Evolutionary conservation across 2,329 filamentous ascomycete genomes (phyloP).

Genomic region (Alternaria panax): DNA sequence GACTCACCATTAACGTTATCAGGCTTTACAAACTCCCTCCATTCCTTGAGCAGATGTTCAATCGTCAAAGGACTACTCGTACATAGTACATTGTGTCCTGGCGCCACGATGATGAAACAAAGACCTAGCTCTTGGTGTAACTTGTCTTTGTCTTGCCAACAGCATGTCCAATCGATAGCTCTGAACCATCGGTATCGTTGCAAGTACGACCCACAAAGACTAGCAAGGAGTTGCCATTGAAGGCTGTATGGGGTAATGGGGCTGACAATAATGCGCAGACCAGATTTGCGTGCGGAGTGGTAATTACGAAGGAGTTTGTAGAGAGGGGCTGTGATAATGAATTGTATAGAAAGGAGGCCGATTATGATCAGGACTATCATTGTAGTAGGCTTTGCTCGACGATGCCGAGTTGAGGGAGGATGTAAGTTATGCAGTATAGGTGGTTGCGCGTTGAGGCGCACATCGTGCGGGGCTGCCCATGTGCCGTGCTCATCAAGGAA

Average conservation of each 20-base stretch:
- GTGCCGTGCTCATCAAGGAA: neutral
- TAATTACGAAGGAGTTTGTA: conserved; percentile 25
- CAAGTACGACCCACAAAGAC: conserved; percentile 1
- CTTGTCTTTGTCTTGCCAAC: conserved; percentile 23
- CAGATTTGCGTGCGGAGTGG: conserved; percentile 17
- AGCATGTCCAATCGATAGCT: conserved; percentile 22
- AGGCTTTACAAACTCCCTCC: conserved; percentile 34
- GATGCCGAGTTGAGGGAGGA: neutral
- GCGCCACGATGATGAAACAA: conserved; percentile 26
- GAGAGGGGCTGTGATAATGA: conserved; percentile 1
- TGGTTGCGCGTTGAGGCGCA: neutral
- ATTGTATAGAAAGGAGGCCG: conserved; percentile 3
- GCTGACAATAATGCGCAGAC: conserved; percentile 22
- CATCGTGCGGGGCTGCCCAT: neutral
- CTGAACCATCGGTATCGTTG: conserved; percentile 22
- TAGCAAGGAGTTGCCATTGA: conserved; percentile 17
- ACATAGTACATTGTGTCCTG: conserved; percentile 21
- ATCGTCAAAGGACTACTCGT: conserved; percentile 26
- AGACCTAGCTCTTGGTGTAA: conserved; percentile 22
- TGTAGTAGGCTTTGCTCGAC: neutral
- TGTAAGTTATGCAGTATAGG: neutral
- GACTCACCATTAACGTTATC: conserved; percentile 29
- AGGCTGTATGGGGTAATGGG: conserved; percentile 27
- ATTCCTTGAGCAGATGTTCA: conserved; percentile 20
- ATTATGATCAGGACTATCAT: conserved; percentile 12